These are phyloP conservation scores for Puccinia hordei DNA, from an alignment of 1,284 basidiomycete genomes.

Conservation along the genomic window DNA sequence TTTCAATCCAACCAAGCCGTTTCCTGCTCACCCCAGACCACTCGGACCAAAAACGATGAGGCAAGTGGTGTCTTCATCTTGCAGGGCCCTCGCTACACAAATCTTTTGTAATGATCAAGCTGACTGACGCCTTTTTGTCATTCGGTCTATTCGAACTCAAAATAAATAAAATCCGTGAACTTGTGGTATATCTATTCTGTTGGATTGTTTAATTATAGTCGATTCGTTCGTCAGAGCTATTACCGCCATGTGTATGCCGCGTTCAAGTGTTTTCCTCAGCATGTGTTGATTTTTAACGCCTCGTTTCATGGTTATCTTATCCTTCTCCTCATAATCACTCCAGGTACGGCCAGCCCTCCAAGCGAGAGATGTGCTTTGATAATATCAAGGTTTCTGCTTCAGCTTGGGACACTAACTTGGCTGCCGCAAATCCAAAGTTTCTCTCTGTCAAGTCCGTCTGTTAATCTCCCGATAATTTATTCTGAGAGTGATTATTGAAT, in stretches of 20 bases:
- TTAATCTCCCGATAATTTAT: neutral
- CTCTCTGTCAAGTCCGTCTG: conserved; percentile 84
- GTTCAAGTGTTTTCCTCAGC: neutral
- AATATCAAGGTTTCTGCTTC: conserved; percentile 67
- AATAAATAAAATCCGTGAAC: neutral
- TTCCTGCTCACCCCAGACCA: neutral
- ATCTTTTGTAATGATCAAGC: neutral
- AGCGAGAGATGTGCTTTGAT: conserved; percentile 30
- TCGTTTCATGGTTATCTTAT: neutral
- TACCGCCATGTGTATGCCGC: conserved; percentile 44
- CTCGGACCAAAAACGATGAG: neutral
- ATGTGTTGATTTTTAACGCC: neutral
- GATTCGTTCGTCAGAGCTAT: conserved; percentile 47
- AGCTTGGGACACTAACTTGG: conserved; percentile 95
- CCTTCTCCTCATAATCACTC: neutral
- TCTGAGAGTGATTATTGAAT: neutral
- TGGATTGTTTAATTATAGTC: conserved; percentile 8
- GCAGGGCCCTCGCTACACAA: too few relatives aligned
- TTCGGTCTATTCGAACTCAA: neutral
- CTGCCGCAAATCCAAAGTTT: conserved; percentile 77
- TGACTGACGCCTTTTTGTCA: neutral
- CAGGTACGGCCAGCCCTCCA: conserved; percentile 14
- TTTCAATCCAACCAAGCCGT: neutral
- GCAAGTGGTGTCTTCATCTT: neutral
- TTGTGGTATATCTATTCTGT: neutral